Evolutionary conservation across 805 yeast species (phyloP), one percentile per base, ranked within the genome.

Genomic region (Yamadazyma endophytica): DNA sequence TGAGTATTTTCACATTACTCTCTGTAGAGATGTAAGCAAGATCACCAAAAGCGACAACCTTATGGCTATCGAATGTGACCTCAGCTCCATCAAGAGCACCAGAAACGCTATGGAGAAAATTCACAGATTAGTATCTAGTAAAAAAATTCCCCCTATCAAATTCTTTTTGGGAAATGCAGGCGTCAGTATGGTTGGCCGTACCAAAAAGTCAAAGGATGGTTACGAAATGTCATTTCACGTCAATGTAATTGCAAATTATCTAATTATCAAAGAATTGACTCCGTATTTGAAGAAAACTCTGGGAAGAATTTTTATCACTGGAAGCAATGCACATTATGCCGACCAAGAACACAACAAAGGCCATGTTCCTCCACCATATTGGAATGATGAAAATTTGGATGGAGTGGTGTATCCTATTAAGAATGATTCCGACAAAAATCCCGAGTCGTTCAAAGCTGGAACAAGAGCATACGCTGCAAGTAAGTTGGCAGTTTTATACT

Each of bases 401-500:
- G 21, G 11, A 9, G 21, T 20, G 11, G 21, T n/a, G n/a, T n/a
- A n/a, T n/a, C n/a, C n/a, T n/a, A n/a, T n/a, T n/a, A n/a, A n/a
- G n/a, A n/a, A n/a, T n/a, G n/a, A n/a, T n/a, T n/a, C n/a, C n/a
- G n/a, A n/a, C n/a, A n/a, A n/a, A n/a, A n/a, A n/a, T n/a, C n/a
- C n/a, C n/a, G n/a, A n/a, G n/a, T n/a, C n/a, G n/a, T n/a, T n/a
- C n/a, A n/a, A n/a, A n/a, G 29, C 33, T 8, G 37, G 37, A n/a
- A 3, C 8, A 9, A 29, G 37, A 22, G 32, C 32, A 18, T 34
- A 34, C 23, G 19, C 24, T 12, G 14, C 25, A 5, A 25, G 28
- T 17, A 34, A 34, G 26, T 34, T 34, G 21, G 37, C 26, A 4
- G 24, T 34, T 7, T n/a, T 29, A 14, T 34, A 34, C 29, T 14